Base-by-base conservation (phyloP, 306 rosid species). In the Quercus ilex region DNA sequence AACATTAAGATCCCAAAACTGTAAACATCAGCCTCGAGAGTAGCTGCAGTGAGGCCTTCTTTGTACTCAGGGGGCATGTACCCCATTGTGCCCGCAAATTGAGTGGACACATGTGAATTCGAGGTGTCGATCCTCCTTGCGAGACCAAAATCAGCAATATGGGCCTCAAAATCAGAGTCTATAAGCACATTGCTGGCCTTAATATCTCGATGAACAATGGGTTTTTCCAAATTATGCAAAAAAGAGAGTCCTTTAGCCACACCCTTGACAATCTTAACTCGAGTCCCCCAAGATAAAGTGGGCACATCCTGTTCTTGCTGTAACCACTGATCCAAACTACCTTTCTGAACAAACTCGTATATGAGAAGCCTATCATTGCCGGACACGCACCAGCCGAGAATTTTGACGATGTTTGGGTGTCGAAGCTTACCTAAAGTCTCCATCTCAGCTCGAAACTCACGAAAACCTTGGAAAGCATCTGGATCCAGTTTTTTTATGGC, bases 1-100 rank as follows among this genome's bases (percentile, higher is more conserved):
- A 95, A 31, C 97, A 94, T 91, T 76, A 94, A 78, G 9, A 92
- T 55, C 12, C 99, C 99, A 8, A 94, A 94, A 81, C 99, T 92
- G 10, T 86, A 95, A 69, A 95, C 98, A 23, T 95, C 99, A 5
- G 89, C 98, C 70, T 83, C 88, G 73, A 71, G 68, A 1, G 92
- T 91, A 0, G 96, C 92, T 55, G 63, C 87, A 15, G 85, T 89
- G 23, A 71, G 58, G 74, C 99, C 99, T 0, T 79, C 88, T 58
- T 73, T 83, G 43, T 91, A 95, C 83, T 95, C 99, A n/a, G 97
- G 99, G 0, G 98, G 96, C 98, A 95, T 95, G 88, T 95, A 95
- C 1, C 99, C 99, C 56, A 88, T 90, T 0, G 99, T 92, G 7
- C 99, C 99, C 1, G 98, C 97, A 3, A 86, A 81, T 21, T 92